phyloP scores from a whole-genome alignment of 129 eudicot genomes.

The Arctium lappa region DNA sequence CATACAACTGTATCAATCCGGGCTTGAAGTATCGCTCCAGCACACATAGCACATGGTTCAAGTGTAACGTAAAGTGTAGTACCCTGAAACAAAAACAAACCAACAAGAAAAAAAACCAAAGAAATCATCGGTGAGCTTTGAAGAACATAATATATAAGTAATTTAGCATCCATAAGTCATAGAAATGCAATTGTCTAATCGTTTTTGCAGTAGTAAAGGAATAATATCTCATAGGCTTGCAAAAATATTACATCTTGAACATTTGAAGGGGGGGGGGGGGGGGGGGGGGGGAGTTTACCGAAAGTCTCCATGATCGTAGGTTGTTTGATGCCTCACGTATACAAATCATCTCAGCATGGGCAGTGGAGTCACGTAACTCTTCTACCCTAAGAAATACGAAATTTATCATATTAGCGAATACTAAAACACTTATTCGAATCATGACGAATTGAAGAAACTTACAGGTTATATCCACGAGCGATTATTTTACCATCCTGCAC shows the following conservation, averaged over 20 bases:
- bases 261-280: neutral
- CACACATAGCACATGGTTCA: constrained; percentile 99
- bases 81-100: constrained; percentile 43
- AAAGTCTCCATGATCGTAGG: constrained; percentile 88
- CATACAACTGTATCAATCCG: constrained; percentile 88
- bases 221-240: neutral
- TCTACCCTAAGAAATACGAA: constrained; percentile 63
- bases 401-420: neutral
- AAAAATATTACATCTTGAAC: neutral
- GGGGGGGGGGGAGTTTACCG: constrained; percentile 63
- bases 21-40: constrained; percentile 98
- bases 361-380: constrained; percentile 93
- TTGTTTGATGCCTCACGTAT: constrained; percentile 85
- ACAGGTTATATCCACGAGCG: constrained; percentile 94
- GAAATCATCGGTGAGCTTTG: neutral
- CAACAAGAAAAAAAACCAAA: neutral
- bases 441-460: constrained; percentile 29
- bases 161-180: neutral
- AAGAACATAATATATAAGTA: neutral
- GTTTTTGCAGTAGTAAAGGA: neutral
- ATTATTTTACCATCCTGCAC: constrained; percentile 84
- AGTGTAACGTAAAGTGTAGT: constrained; percentile 93
- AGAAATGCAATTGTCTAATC: neutral
- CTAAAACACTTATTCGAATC: neutral
- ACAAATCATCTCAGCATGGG: constrained; percentile 97